Evolutionary conservation across 169 alveolate species (phyloP).

Genomic region (Sarcocystis neurona): DNA sequence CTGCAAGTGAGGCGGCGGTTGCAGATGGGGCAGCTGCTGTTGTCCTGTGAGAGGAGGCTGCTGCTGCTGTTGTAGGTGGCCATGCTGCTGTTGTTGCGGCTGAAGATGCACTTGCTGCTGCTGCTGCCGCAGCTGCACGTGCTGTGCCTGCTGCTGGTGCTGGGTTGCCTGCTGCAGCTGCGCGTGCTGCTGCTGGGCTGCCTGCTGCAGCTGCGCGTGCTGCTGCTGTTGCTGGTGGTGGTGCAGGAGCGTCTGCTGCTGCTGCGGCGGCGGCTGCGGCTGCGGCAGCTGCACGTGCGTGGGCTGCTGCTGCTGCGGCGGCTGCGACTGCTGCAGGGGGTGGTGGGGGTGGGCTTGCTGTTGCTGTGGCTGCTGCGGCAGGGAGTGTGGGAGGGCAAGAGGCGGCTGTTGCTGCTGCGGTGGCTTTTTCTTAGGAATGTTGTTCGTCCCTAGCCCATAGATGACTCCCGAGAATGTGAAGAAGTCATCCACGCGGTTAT

Average conservation of each 20-base stretch:
- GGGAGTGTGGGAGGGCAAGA: neutral
- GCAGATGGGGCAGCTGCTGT: neutral
- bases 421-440: constrained; percentile 5
- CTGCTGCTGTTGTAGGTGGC: neutral
- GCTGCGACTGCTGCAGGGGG: constrained; percentile 39
- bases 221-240: constrained; percentile 41
- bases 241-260: neutral
- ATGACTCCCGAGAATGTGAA: constrained; percentile 83
- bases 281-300: neutral
- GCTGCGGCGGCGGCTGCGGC: neutral
- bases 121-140: constrained; percentile 22
- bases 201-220: constrained; percentile 35
- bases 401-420: constrained; percentile 28
- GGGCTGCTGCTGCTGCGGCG: constrained; percentile 29
- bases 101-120: neutral
- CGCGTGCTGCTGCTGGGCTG: constrained; percentile 10
- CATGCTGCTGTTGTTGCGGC: constrained; percentile 7
- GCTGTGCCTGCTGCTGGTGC: neutral
- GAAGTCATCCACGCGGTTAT: constrained; percentile 82
- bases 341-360: constrained; percentile 23
- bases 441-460: constrained; percentile 81
- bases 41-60: neutral
- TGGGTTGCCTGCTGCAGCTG: constrained; percentile 35
- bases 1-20: constrained; percentile 10
- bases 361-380: neutral